Base-by-base conservation (phyloP, 2,329 filamentous ascomycete genomes). In the Neofusicoccum sp. region DNA sequence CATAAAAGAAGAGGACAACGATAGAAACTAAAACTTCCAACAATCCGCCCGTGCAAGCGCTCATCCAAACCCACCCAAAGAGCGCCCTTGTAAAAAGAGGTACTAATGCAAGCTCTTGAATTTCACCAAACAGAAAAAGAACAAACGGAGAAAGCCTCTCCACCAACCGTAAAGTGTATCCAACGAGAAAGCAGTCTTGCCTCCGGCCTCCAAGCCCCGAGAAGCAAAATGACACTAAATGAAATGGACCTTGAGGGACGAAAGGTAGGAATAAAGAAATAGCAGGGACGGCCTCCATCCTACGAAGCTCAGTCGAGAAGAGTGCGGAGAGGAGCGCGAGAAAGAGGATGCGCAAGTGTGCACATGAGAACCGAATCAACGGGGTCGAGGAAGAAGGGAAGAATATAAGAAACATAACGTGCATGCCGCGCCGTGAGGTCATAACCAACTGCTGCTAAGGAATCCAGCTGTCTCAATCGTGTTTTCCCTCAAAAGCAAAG, bases 361-460 rank as follows among this genome's bases (percentile, higher is more conserved):
- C 36, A 54, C 34, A 22, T 22, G 33, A 56, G 31, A 37, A 45
- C 34, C n/a, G 43, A 45, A 59, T 31, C 43, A 47, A 34, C 41
- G 39, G 28, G 31, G 28, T 29, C 22, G 22, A 16, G 9, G 31
- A 37, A 49, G 56, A 60, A 49, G n/a, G 44, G 56, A 37, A 48
- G 3, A 8, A 48, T 48, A 60, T 12, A 22, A 29, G 33, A 60
- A 49, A 48, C 43, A 49, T 60, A 60, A 60, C 56, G 44, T 60
- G 45, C 56, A 60, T 60, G 56, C 44, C 56, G 44, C 44, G 56
- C 56, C 56, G n/a, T 60, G 36, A 60, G 56, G 56, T 60, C 56
- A 33, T 60, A 60, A 60, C 41, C 43, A 58, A 45, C 43, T 44
- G 52, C 28, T 16, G 28, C 22, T 47, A 41, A 41, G 44, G 39